Conservation (phyloP, 768 basidiomycete species). For the Fistulinella prunicolor region DNA sequence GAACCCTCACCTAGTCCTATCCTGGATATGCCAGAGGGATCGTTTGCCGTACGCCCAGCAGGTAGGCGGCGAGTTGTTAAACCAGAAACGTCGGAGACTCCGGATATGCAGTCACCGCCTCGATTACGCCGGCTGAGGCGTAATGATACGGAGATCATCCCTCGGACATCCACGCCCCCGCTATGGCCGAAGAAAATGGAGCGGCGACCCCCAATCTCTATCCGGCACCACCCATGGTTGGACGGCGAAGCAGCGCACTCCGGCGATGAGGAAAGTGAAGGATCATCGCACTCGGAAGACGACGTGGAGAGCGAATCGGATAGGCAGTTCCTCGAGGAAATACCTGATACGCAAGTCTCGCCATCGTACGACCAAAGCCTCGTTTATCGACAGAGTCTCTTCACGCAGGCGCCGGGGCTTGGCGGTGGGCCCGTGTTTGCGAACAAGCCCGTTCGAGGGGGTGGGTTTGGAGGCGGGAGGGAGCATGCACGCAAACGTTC, state of each 20-base stretch:
- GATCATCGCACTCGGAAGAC: conserved; percentile 53
- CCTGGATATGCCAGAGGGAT: conserved; percentile 35
- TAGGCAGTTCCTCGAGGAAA: conserved; percentile 58
- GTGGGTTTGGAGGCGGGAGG: conserved; percentile 36
- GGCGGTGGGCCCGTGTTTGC: conserved; percentile 55
- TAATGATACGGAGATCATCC: conserved; percentile 25
- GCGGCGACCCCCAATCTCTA: conserved; percentile 32
- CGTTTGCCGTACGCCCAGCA: conserved; percentile 46
- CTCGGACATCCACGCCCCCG: conserved; percentile 19
- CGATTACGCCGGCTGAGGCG: conserved; percentile 33
- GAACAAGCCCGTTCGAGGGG: conserved; percentile 45
- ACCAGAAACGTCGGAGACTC: conserved; percentile 16
- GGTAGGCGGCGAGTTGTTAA: conserved; percentile 26
- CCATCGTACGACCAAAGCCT: conserved; percentile 71
- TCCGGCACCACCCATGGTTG: conserved; percentile 45
- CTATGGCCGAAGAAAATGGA: conserved; percentile 20
- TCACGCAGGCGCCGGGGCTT: conserved; percentile 58
- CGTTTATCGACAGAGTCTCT: conserved; percentile 66
- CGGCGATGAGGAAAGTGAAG: conserved; percentile 72
- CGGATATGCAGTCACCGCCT: conserved; percentile 25
- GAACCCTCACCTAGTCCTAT: conserved; percentile 19
- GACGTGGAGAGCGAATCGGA: conserved; percentile 64
- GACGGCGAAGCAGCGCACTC: conserved; percentile 77
- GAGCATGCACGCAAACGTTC: conserved; percentile 32
- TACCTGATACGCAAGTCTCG: conserved; percentile 64